phyloP scores from a whole-genome alignment of 108 stramenopile genomes.

The Aurantiochytrium sp. region DNA sequence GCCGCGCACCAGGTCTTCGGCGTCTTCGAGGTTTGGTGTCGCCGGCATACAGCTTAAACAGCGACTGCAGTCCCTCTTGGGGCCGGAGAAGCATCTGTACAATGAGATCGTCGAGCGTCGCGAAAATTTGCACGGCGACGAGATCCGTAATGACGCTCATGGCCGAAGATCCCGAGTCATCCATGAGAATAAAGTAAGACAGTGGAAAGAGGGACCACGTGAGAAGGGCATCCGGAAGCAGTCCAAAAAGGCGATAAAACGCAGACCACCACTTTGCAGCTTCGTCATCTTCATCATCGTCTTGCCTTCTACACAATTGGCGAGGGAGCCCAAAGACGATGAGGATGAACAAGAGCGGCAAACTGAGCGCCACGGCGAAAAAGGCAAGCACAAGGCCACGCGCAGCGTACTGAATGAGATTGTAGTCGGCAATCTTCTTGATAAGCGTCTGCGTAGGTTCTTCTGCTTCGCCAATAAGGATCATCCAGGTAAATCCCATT shows the following conservation, averaged over 20 bases:
- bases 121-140: not conserved
- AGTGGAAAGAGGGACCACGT: constrained; percentile 9
- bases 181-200: not conserved
- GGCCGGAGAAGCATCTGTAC: not conserved
- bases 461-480: not conserved
- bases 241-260: not conserved
- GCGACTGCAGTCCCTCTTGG: not conserved
- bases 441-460: not conserved
- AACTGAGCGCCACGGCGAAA: not conserved
- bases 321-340: not conserved
- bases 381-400: not conserved
- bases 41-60: not conserved
- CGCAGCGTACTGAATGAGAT: not conserved
- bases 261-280: not conserved
- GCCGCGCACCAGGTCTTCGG: too few relatives aligned
- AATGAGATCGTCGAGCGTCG: not conserved
- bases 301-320: not conserved
- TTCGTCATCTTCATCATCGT: not conserved
- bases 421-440: not conserved
- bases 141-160: not conserved
- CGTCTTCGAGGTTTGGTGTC: not conserved
- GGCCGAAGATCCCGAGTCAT: not conserved
- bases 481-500: not conserved
- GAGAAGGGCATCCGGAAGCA: not conserved
- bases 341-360: not conserved